Conservation (phyloP, 257 asterid genomes). For the Fraxinus anomala region DNA sequence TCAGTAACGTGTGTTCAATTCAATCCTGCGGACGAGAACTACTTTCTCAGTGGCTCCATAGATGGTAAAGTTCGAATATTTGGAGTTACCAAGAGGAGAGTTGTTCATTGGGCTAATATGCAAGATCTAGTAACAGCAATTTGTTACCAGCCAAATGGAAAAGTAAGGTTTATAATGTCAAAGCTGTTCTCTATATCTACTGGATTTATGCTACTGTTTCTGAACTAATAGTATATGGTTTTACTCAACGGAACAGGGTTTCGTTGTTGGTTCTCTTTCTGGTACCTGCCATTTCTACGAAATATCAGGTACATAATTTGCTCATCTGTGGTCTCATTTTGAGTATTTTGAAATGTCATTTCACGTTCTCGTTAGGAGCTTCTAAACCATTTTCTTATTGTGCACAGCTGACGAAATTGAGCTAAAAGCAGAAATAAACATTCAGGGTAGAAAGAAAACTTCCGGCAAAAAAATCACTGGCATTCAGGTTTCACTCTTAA, state of each 20-base stretch:
- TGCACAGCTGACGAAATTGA: constrained; percentile 45
- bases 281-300: constrained; percentile 79
- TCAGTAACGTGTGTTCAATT: constrained; percentile 89
- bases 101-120: constrained; percentile 62
- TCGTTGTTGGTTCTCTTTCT: constrained; percentile 67
- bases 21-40: constrained; percentile 71
- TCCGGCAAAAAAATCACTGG: constrained; percentile 72
- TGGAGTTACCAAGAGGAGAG: constrained; percentile 60
- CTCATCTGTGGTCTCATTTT: background rate
- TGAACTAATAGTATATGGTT: constrained; percentile 3
- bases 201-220: background rate
- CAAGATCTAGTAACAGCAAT: constrained; percentile 63
- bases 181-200: background rate
- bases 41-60: constrained; percentile 75
- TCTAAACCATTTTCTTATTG: constrained; percentile 20
- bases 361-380: background rate
- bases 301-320: constrained; percentile 39
- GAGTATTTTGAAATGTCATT: background rate
- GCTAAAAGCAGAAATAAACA: constrained; percentile 51
- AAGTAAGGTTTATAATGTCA: constrained; percentile 37
- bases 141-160: constrained; percentile 75
- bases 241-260: constrained; percentile 49
- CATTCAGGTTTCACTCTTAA: constrained; percentile 64
- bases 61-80: constrained; percentile 90
- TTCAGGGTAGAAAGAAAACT: constrained; percentile 61